These are phyloP conservation scores for Tolypocladium album DNA, from an alignment of 2,329 filamentous ascomycete genomes.

Conservation along the genomic window DNA sequence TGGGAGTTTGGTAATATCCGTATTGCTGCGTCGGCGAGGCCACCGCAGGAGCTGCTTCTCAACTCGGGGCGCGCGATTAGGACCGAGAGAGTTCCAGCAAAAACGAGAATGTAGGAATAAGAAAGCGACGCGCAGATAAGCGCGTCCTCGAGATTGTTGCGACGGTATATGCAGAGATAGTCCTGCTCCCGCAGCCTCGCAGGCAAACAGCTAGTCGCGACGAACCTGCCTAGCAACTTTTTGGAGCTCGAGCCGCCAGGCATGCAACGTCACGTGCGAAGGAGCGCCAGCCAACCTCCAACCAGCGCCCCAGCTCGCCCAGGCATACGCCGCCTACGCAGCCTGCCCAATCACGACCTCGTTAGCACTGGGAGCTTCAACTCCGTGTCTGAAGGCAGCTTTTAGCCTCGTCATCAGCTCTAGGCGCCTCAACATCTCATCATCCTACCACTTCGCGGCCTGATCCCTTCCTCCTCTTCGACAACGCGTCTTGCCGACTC, in stretches of 20 bases:
- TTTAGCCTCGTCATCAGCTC: constrained; percentile 45
- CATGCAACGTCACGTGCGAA: constrained; percentile 13
- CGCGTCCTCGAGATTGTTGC: background rate
- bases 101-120: background rate
- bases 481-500: background rate
- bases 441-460: background rate
- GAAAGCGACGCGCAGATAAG: background rate
- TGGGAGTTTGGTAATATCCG: background rate
- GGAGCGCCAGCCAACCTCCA: constrained; percentile 2
- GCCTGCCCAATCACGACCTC: constrained; percentile 14
- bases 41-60: background rate
- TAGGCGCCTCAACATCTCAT: constrained; percentile 7
- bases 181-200: background rate
- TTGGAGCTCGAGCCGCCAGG: constrained; percentile 4
- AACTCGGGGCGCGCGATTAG: background rate
- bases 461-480: background rate
- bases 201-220: constrained; percentile 5
- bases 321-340: constrained; percentile 8
- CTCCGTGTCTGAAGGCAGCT: constrained; percentile 31
- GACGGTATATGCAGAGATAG: background rate
- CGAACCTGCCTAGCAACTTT: constrained; percentile 8
- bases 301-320: background rate
- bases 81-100: background rate
- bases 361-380: constrained; percentile 11
- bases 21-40: background rate